Evolutionary conservation across 352 stramenopile species (phyloP).

Genomic region (Aphanomyces stellatus): DNA sequence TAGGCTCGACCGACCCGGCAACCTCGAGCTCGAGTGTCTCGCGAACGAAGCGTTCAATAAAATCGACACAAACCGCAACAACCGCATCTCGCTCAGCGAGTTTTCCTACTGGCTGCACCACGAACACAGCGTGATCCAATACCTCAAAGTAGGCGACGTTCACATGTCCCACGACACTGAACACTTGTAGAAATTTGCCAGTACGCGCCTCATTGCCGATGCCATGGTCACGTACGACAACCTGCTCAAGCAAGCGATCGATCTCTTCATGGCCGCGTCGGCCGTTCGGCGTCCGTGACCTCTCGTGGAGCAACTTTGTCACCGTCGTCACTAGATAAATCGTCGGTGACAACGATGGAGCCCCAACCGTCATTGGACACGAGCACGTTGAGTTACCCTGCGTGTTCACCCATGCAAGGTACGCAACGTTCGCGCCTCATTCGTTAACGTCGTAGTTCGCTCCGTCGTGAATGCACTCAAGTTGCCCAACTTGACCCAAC

Average conservation of each 20-base stretch:
- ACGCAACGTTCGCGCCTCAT: conserved; percentile 27
- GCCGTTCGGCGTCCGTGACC: background rate
- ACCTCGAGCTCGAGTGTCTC: conserved; percentile 40
- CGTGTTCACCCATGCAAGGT: conserved; percentile 33
- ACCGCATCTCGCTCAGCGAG: conserved; percentile 49
- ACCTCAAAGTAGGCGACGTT: background rate
- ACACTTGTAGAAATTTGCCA: conserved; percentile 35
- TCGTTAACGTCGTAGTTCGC: background rate
- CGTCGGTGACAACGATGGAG: background rate
- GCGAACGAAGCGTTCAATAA: conserved; percentile 38
- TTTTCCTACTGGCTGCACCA: conserved; percentile 48
- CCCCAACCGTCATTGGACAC: too few species aligned
- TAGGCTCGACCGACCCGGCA: conserved; percentile 39
- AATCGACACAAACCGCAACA: conserved; percentile 46
- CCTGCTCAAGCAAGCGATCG: conserved; percentile 42
- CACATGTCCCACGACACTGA: background rate
- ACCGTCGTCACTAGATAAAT: background rate
- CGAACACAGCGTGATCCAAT: conserved; percentile 30
- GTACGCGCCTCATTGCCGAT: conserved; percentile 54
- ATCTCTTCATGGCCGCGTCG: conserved; percentile 31
- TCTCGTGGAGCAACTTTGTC: too few species aligned
- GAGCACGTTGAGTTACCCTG: conserved; percentile 22
- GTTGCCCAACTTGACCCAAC: conserved; percentile 28
- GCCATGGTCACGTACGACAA: conserved; percentile 56
- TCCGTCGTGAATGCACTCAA: background rate